Evolutionary conservation across 345 rosid species (phyloP).

Genomic region (Linum trigynum): DNA sequence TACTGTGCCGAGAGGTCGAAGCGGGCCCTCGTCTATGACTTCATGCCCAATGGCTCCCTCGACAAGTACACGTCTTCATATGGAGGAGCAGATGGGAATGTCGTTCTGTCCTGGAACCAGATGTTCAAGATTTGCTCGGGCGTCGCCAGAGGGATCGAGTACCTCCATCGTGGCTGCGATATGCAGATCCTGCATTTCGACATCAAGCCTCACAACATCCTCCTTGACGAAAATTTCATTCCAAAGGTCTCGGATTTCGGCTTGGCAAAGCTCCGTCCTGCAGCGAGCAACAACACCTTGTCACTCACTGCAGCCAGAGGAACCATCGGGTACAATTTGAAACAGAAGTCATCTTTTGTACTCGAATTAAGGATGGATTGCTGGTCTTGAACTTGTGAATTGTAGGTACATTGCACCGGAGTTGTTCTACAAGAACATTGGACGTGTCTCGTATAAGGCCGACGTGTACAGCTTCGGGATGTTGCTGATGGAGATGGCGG

Average conservation of each 20-base stretch:
- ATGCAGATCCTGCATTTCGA: too few species aligned
- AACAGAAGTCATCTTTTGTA: too few species aligned
- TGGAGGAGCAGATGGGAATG: background rate
- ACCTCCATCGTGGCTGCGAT: too few species aligned
- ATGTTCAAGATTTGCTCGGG: too few species aligned
- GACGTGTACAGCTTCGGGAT: constrained; percentile 5
- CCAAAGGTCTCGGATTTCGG: background rate
- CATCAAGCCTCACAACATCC: too few species aligned
- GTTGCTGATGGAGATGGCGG: constrained; percentile 7
- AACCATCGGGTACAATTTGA: background rate
- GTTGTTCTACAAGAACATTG: constrained; percentile 5
- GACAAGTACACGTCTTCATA: background rate
- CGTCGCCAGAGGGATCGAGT: too few species aligned
- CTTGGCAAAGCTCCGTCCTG: background rate
- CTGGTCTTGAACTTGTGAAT: too few species aligned
- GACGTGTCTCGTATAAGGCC: constrained; percentile 2
- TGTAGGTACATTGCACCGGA: constrained; percentile 3
- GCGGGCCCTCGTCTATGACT: too few species aligned
- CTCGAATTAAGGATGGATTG: too few species aligned
- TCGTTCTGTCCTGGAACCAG: too few species aligned
- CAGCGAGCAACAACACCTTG: background rate
- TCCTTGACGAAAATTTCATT: background rate
- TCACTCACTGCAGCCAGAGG: background rate
- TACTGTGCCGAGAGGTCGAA: background rate
- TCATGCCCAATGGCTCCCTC: background rate